These are phyloP conservation scores for Alternaria sp. DNA, from an alignment of 2,329 filamentous ascomycete species.

Conservation along the genomic window DNA sequence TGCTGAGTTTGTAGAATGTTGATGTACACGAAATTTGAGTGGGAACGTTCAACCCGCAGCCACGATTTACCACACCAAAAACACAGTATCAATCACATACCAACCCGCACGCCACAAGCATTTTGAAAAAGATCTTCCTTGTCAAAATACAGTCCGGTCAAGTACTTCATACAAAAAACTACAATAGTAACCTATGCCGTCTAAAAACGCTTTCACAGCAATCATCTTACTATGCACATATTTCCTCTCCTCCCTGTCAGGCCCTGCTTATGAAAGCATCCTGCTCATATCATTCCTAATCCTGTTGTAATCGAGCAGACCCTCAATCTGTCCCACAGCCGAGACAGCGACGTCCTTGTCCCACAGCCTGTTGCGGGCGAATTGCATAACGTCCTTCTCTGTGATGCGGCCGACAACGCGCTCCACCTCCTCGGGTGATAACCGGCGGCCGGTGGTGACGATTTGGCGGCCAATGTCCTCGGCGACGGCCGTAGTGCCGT, in stretches of 20 bases:
- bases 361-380: constrained; percentile 94
- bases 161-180: constrained; percentile 42
- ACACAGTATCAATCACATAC: too few species aligned
- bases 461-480: constrained; percentile 99
- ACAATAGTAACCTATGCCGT: constrained; percentile 22
- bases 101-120: neutral
- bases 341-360: constrained; percentile 95
- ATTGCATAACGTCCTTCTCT: constrained; percentile 96
- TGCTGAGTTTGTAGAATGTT: too few species aligned
- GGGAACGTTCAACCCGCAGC: too few species aligned
- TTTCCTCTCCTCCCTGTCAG: neutral
- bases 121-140: constrained; percentile 28
- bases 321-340: constrained; percentile 93
- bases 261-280: constrained; percentile 57
- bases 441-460: constrained; percentile 92
- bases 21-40: too few species aligned
- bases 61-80: too few species aligned
- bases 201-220: constrained; percentile 19
- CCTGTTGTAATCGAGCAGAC: constrained; percentile 75
- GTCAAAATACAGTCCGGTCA: constrained; percentile 34
- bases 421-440: constrained; percentile 94
- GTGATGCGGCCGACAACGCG: constrained; percentile 85
- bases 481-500: constrained; percentile 94
- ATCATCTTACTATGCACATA: constrained; percentile 18
- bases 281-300: constrained; percentile 86